phyloP scores from a whole-genome alignment of 2,329 filamentous ascomycete genomes.

The Sclerotinia spermophila region DNA sequence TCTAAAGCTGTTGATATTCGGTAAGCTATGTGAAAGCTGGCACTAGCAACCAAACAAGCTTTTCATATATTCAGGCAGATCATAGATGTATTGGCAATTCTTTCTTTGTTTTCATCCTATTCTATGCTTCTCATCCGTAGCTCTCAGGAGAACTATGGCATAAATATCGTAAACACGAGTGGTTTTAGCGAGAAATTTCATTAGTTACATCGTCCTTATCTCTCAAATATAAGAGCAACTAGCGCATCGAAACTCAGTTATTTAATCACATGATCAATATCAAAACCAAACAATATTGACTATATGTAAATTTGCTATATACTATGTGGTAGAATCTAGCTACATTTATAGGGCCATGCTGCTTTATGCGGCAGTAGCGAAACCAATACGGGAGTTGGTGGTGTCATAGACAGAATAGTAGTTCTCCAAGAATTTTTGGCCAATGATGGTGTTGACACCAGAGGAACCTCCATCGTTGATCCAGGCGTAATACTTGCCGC shows the following conservation, averaged over 20 bases:
- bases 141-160: too few relatives aligned
- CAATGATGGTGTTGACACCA: not conserved
- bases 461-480: not conserved
- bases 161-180: too few relatives aligned
- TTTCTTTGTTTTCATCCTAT: too few relatives aligned
- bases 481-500: not conserved
- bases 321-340: not conserved
- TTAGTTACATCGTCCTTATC: too few relatives aligned
- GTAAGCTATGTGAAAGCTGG: too few relatives aligned
- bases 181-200: too few relatives aligned
- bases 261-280: not conserved
- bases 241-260: not conserved
- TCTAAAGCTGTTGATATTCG: too few relatives aligned
- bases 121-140: too few relatives aligned
- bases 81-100: too few relatives aligned
- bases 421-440: not conserved
- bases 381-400: not conserved
- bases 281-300: not conserved
- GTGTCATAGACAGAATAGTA: not conserved
- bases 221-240: too few relatives aligned
- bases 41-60: too few relatives aligned
- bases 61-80: too few relatives aligned
- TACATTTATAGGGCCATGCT: not conserved
- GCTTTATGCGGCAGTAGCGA: not conserved
- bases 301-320: not conserved